Evolutionary conservation across 148 eudicot genomes (phyloP).

Genomic region (Oxyria digyna): DNA sequence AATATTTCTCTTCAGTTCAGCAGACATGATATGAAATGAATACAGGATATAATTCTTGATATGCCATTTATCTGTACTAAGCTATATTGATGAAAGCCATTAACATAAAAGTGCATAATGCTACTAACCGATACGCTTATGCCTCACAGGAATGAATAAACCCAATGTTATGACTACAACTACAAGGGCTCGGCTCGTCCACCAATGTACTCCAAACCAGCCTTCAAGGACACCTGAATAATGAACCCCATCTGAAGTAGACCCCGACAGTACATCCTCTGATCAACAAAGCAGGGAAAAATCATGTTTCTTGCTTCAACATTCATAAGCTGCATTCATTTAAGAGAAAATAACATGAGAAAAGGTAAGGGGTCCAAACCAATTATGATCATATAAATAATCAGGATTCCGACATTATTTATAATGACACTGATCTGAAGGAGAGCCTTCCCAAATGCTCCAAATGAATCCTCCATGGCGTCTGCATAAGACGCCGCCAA

Average conservation of each 20-base stretch:
- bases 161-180: constrained; percentile 42
- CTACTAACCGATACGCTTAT: constrained; percentile 74
- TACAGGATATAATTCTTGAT: too few species aligned
- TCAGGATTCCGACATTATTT: constrained; percentile 62
- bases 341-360: not conserved
- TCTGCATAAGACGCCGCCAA: constrained; percentile 58
- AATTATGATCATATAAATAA: constrained; percentile 75
- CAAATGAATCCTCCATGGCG: constrained; percentile 76
- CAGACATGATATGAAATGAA: too few species aligned
- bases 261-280: constrained; percentile 81
- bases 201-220: constrained; percentile 64
- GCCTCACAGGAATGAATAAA: too few species aligned
- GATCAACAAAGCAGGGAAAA: not conserved
- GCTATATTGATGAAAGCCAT: too few species aligned
- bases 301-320: not conserved
- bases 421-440: constrained; percentile 62
- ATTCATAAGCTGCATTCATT: not conserved
- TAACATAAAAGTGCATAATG: not conserved
- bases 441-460: constrained; percentile 49
- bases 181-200: constrained; percentile 52
- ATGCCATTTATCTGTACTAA: too few species aligned
- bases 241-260: constrained; percentile 52
- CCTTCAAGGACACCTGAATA: constrained; percentile 66
- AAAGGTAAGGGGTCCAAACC: constrained; percentile 24
- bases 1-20: too few species aligned